phyloP scores from a whole-genome alignment of 2,329 filamentous ascomycete genomes.

The Aspergillus ruber region DNA sequence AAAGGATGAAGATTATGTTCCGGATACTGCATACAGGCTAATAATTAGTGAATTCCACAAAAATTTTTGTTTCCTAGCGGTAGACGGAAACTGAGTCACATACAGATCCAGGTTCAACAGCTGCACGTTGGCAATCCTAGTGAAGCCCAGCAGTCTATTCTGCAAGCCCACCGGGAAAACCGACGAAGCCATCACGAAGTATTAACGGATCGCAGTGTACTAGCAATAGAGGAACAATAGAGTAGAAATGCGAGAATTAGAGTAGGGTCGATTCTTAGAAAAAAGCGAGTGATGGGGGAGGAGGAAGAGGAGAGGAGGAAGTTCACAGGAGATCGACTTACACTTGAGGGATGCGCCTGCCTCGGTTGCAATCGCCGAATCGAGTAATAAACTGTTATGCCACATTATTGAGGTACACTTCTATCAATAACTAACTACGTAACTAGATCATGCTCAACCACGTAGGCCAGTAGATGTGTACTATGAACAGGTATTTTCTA shows the following conservation, averaged over 20 bases:
- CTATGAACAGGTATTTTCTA: no score
- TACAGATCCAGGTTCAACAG: slow-evolving; percentile 40
- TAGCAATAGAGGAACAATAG: slow-evolving; percentile 6
- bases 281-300: slow-evolving; percentile 7
- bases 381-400: not conserved
- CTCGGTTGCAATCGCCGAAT: slow-evolving; percentile 5
- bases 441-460: no score
- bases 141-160: slow-evolving; percentile 37
- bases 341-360: not conserved
- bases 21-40: slow-evolving; percentile 53
- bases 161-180: slow-evolving; percentile 38
- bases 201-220: no score
- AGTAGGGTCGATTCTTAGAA: not conserved
- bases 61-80: not conserved
- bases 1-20: slow-evolving; percentile 83
- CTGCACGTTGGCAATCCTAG: slow-evolving; percentile 26
- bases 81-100: slow-evolving; percentile 12
- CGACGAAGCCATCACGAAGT: slow-evolving; percentile 32
- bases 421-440: not conserved
- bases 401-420: no score
- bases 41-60: slow-evolving; percentile 5
- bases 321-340: slow-evolving; percentile 6
- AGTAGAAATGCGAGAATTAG: not conserved
- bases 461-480: no score
- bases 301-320: slow-evolving; percentile 9